Percentiles rank a stretch among this genome's conserved stretches.
phyloP scores from a whole-genome alignment of 257 asterid species.

The Solanum clarkiae region DNA sequence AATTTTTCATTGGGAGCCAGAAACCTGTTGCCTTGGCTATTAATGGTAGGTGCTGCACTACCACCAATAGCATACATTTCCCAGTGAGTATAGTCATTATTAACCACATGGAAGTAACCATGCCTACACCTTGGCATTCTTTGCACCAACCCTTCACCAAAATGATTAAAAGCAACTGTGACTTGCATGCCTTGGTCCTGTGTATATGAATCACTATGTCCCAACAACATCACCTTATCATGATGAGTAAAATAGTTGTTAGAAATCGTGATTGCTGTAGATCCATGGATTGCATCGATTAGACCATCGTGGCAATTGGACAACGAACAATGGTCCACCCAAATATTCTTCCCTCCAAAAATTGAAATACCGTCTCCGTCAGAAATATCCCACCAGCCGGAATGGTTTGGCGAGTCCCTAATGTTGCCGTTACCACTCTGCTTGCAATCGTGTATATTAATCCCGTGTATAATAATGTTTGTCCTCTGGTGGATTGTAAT shows the following conservation, averaged over 20 bases:
- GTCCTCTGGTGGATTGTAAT: constrained; percentile 38
- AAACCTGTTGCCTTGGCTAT: constrained; percentile 78
- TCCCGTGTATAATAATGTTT: constrained; percentile 60
- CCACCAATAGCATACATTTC: constrained; percentile 91
- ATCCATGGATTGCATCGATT: constrained; percentile 68
- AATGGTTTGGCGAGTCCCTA: constrained; percentile 50
- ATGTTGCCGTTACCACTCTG: constrained; percentile 35
- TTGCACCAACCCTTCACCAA: constrained; percentile 79
- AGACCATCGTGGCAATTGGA: constrained; percentile 66
- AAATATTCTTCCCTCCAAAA: constrained; percentile 33
- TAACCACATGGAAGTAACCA: constrained; percentile 84
- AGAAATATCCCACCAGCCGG: constrained; percentile 50
- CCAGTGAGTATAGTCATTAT: constrained; percentile 87
- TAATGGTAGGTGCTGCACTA: constrained; percentile 75
- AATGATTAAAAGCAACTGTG: constrained; percentile 74
- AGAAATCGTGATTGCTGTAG: constrained; percentile 65
- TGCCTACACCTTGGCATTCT: constrained; percentile 97
- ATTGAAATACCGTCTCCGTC: constrained; percentile 72
- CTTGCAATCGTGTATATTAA: constrained; percentile 61
- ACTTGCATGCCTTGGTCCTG: constrained; percentile 64
- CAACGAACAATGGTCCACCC: constrained; percentile 76
- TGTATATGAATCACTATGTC: constrained; percentile 45
- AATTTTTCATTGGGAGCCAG: constrained; percentile 46
- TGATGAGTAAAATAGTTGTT: constrained; percentile 70
- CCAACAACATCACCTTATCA: constrained; percentile 76